Evolutionary conservation across 176 grass and related monocot genomes (phyloP).

Genomic region (Musa schizocarpa): DNA sequence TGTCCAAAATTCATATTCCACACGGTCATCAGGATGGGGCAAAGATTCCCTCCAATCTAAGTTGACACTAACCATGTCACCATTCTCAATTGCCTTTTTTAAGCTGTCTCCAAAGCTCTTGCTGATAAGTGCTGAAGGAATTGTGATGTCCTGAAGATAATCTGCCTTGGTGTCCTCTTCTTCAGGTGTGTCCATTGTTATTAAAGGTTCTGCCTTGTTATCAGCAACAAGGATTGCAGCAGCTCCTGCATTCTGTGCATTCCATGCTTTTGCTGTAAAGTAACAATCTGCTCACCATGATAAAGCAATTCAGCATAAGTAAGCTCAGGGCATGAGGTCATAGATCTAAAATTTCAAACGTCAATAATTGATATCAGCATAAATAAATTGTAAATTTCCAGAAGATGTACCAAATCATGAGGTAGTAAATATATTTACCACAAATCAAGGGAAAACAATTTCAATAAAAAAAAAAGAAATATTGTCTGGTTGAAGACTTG

Average conservation of each 20-base stretch:
- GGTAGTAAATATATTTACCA: too few relatives aligned
- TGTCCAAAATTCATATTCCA: conserved; percentile 86
- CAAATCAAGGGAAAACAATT: too few relatives aligned
- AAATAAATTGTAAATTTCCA: too few relatives aligned
- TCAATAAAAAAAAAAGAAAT: too few relatives aligned
- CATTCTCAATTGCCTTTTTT: conserved; percentile 39
- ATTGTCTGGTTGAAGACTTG: too few relatives aligned
- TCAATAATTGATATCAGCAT: too few relatives aligned
- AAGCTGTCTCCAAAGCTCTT: conserved; percentile 54
- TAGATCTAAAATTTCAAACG: neutral
- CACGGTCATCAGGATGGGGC: conserved; percentile 68
- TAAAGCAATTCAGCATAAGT: neutral
- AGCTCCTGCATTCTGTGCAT: conserved; percentile 76
- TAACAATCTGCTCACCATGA: conserved; percentile 44
- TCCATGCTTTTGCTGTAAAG: conserved; percentile 80
- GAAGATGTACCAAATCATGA: too few relatives aligned
- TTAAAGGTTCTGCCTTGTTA: conserved; percentile 73
- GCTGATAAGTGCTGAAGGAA: conserved; percentile 63
- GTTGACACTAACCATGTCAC: conserved; percentile 69
- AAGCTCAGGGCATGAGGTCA: too few relatives aligned
- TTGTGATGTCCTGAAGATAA: conserved; percentile 60
- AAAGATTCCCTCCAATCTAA: conserved; percentile 80
- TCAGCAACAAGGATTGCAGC: conserved; percentile 76
- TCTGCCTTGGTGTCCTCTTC: conserved; percentile 35
- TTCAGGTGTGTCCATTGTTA: conserved; percentile 79